Evolutionary conservation across 1,139 yeast genomes (phyloP), one percentile per base, ranked within the genome.

Genomic region (Wickerhamiella infanticola): DNA sequence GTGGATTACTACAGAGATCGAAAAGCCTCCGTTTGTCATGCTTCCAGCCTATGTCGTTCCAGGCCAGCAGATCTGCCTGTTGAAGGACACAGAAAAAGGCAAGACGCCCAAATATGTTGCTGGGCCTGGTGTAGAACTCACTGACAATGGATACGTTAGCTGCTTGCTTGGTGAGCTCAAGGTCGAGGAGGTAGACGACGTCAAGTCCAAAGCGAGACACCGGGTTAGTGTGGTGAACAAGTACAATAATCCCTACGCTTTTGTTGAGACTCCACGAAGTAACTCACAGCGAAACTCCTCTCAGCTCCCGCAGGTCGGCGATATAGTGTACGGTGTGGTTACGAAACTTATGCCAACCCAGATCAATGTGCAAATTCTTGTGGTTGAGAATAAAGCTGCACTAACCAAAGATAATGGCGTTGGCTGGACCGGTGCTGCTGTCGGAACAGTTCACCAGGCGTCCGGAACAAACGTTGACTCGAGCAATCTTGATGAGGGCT

Each of bases 401-500:
- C 70, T 75, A 5, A 58, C 74, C 18, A 64, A 72, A 29, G 93
- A 83, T 55, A 67, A 75, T 36, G 94, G 93, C 0, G 59, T 57
- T 2, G 56, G 56, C 3, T 38, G 37, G 5, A 45, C 44, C 43
- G 46, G 50, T 37, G 52, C 54, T 9, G 42, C 51, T 4, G 50
- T 51, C 2, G 61, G 59, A 5, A 49, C 53, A 2, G 56, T 54
- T 3, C 55, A 52, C 35, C 40, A 46, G 45, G 51, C 50, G 18
- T 27, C 51, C n/a, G 69, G 81, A 2, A 64, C 72, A 4, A 63
- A 72, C 0, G 68, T 73, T n/a, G 95, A 85, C 55, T 63, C 74
- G 1, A 67, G 72, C 11, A 95, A 88, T 56, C 65, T 83, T 39
- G 95, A 95, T 1, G 98, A 90, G 59, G 85, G 84, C 29, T 90